Conservation (phyloP, 768 basidiomycete species). For the Phaeotremella fagi region DNA sequence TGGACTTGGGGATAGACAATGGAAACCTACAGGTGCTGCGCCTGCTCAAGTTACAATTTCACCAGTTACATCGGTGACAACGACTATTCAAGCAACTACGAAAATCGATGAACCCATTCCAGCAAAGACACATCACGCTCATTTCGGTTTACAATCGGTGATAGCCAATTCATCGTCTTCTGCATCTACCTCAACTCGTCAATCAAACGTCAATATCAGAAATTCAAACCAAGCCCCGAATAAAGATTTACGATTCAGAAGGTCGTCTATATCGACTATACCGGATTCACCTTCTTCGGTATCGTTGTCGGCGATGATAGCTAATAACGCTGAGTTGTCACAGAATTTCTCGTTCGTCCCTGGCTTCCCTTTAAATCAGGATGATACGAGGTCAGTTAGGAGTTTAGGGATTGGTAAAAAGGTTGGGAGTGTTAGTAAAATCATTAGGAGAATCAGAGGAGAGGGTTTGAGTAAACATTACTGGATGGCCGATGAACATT, state of each 20-base stretch:
- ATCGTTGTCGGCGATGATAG: slow-evolving; percentile 40
- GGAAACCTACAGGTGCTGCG: slow-evolving; percentile 33
- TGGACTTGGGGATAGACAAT: slow-evolving; percentile 24
- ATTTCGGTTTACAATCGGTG: slow-evolving; percentile 15
- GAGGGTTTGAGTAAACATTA: slow-evolving; percentile 84
- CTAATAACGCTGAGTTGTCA: slow-evolving; percentile 34
- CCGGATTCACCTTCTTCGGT: slow-evolving; percentile 41
- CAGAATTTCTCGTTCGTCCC: slow-evolving; percentile 57
- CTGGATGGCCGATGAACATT: slow-evolving; percentile 98
- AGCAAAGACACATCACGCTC: slow-evolving; percentile 7
- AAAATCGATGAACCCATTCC: not conserved
- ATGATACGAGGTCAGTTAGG: slow-evolving; percentile 66
- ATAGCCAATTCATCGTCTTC: slow-evolving; percentile 12
- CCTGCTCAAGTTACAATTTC: slow-evolving; percentile 40
- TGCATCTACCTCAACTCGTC: not conserved
- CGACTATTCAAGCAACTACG: slow-evolving; percentile 27
- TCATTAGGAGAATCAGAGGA: slow-evolving; percentile 81
- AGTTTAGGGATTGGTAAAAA: slow-evolving; percentile 60
- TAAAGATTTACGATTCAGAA: slow-evolving; percentile 19
- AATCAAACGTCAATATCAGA: slow-evolving; percentile 15
- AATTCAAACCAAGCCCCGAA: no score
- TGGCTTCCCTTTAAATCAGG: slow-evolving; percentile 77
- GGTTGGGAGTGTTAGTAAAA: slow-evolving; percentile 81
- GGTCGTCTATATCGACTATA: slow-evolving; percentile 38
- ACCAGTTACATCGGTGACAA: slow-evolving; percentile 35